Conservation (phyloP, 1,139 yeast species). For the Diutina siamensis region DNA sequence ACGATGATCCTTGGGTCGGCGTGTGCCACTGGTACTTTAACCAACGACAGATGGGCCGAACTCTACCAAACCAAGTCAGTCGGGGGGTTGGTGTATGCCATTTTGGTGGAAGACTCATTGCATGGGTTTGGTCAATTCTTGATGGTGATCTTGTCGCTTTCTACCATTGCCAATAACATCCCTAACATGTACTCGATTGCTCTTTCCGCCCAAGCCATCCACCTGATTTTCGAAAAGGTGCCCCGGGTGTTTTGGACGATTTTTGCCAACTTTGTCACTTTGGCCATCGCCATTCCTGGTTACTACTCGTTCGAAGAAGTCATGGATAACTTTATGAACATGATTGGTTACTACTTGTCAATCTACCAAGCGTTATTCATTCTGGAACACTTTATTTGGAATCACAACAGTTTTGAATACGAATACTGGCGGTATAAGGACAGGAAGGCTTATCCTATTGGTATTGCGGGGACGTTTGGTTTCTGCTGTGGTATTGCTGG, state of each 20-base stretch:
- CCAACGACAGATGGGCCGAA: slow-evolving; percentile 35
- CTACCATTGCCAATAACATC: slow-evolving; percentile 81
- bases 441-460: slow-evolving; percentile 51
- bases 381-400: slow-evolving; percentile 72
- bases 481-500: slow-evolving; percentile 81
- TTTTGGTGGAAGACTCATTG: slow-evolving; percentile 66
- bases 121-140: slow-evolving; percentile 87
- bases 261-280: slow-evolving; percentile 59
- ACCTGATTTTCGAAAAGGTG: slow-evolving; percentile 57
- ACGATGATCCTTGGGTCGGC: slow-evolving; percentile 83
- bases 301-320: slow-evolving; percentile 61
- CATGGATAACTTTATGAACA: slow-evolving; percentile 79
- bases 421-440: slow-evolving; percentile 52
- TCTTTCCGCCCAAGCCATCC: slow-evolving; percentile 72
- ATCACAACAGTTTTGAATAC: slow-evolving; percentile 52
- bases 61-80: slow-evolving; percentile 43
- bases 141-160: slow-evolving; percentile 69
- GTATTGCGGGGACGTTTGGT: slow-evolving; percentile 66
- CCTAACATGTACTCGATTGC: slow-evolving; percentile 91
- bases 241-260: slow-evolving; percentile 82
- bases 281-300: slow-evolving; percentile 85
- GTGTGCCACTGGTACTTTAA: slow-evolving; percentile 51
- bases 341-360: slow-evolving; percentile 85
- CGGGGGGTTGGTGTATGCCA: slow-evolving; percentile 77
- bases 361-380: slow-evolving; percentile 64